These are phyloP conservation scores for Oryza meridionalis DNA, from an alignment of 176 grass and related monocot genomes.

Conservation along the genomic window DNA sequence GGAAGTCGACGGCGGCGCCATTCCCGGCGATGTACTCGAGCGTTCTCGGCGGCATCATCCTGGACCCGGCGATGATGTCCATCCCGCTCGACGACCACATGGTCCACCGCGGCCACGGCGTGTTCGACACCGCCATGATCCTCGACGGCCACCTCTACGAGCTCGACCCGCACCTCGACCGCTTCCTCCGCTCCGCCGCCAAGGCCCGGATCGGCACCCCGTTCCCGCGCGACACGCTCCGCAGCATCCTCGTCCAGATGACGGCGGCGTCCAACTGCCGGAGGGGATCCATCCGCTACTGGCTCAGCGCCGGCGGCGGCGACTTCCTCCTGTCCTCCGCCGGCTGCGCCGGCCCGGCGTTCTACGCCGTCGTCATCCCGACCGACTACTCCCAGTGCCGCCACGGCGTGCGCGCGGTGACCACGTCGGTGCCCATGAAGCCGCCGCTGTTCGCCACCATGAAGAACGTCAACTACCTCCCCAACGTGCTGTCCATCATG, in stretches of 20 bases:
- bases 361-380: slow-evolving; percentile 79
- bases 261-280: slow-evolving; percentile 71
- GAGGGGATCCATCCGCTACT: slow-evolving; percentile 81
- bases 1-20: slow-evolving; percentile 15
- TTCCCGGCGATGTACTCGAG: slow-evolving; percentile 87
- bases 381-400: slow-evolving; percentile 67
- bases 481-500: slow-evolving; percentile 85
- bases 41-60: slow-evolving; percentile 68
- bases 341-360: slow-evolving; percentile 54
- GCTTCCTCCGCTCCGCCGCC: slow-evolving; percentile 77
- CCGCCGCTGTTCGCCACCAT: slow-evolving; percentile 72
- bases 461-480: slow-evolving; percentile 97
- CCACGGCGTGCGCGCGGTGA: slow-evolving; percentile 69
- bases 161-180: slow-evolving; percentile 78
- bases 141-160: slow-evolving; percentile 83
- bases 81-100: slow-evolving; percentile 90
- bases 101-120: slow-evolving; percentile 88
- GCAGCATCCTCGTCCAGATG: slow-evolving; percentile 74
- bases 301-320: slow-evolving; percentile 72
- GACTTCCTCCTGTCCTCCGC: slow-evolving; percentile 76
- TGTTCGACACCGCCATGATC: slow-evolving; percentile 95
- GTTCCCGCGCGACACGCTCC: slow-evolving; percentile 57
- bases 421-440: slow-evolving; percentile 83
- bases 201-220: slow-evolving; percentile 56
- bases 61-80: slow-evolving; percentile 77